These are phyloP conservation scores for Ciborinia camelliae DNA, from an alignment of 2,329 filamentous ascomycete species.

Conservation along the genomic window DNA sequence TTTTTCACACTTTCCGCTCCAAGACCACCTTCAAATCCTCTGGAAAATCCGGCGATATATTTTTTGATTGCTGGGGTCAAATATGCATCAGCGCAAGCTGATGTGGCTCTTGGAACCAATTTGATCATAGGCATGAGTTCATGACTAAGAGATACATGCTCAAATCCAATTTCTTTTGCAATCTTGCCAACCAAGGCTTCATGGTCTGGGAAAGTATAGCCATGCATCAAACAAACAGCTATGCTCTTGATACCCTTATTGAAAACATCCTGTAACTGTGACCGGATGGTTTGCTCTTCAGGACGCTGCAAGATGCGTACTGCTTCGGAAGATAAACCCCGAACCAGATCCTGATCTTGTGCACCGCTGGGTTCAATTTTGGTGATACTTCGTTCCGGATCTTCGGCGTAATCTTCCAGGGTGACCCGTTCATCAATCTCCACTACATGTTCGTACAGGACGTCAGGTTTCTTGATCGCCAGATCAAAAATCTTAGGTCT, in stretches of 20 bases:
- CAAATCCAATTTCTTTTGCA: conserved; percentile 76
- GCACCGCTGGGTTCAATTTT: conserved; percentile 51
- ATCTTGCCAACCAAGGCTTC: conserved; percentile 74
- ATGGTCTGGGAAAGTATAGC: conserved; percentile 85
- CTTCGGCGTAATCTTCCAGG: conserved; percentile 86
- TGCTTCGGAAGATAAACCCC: conserved; percentile 70
- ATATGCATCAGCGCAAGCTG: conserved; percentile 72
- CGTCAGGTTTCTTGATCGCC: conserved; percentile 80
- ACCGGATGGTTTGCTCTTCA: conserved; percentile 51
- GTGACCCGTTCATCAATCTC: conserved; percentile 90
- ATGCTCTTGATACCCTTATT: conserved; percentile 73
- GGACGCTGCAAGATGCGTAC: conserved; percentile 67
- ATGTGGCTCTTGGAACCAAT: conserved; percentile 65
- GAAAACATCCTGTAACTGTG: conserved; percentile 63
- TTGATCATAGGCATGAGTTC: conserved; percentile 81
- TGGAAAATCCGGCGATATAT: conserved; percentile 72
- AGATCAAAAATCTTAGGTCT: conserved; percentile 89
- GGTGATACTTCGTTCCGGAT: conserved; percentile 61
- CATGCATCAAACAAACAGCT: conserved; percentile 88
- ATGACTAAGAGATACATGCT: conserved; percentile 77
- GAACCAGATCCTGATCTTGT: conserved; percentile 55
- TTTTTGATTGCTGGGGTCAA: conserved; percentile 67
- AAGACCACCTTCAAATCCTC: conserved; percentile 76
- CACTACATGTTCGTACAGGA: conserved; percentile 80
- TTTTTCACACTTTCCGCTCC: conserved; percentile 71